Evolutionary conservation across 805 yeast genomes (phyloP).

Genomic region (Hanseniaspora singularis): DNA sequence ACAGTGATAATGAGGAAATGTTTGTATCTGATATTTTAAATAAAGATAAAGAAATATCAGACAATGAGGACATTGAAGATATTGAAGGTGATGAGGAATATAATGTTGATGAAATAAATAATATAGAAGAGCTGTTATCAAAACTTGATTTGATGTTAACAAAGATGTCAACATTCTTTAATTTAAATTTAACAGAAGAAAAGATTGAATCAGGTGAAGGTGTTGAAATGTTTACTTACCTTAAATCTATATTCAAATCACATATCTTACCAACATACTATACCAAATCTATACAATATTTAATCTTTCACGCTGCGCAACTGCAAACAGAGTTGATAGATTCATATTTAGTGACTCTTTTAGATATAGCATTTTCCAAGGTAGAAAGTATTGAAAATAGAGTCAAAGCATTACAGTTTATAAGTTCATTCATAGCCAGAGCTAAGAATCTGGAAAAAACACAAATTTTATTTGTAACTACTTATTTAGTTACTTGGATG

Average conservation of each 20-base stretch:
- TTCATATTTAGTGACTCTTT: slow-evolving; percentile 65
- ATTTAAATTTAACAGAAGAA: slow-evolving; percentile 38
- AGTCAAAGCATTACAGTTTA: slow-evolving; percentile 81
- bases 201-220: slow-evolving; percentile 51
- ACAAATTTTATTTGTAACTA: slow-evolving; percentile 72
- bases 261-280: slow-evolving; percentile 85
- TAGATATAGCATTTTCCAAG: slow-evolving; percentile 70
- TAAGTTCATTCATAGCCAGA: slow-evolving; percentile 81
- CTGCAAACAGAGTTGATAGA: slow-evolving; percentile 73
- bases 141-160: slow-evolving; percentile 65
- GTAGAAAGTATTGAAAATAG: slow-evolving; percentile 60
- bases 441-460: slow-evolving; percentile 58
- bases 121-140: slow-evolving; percentile 41
- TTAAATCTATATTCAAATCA: slow-evolving; percentile 64
- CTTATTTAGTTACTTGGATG: slow-evolving; percentile 74
- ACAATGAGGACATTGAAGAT: slow-evolving; percentile 22
- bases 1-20: slow-evolving; percentile 22
- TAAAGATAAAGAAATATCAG: background rate
- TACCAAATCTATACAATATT: slow-evolving; percentile 76
- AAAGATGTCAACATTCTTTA: slow-evolving; percentile 42
- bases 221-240: slow-evolving; percentile 54
- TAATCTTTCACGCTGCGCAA: slow-evolving; percentile 71
- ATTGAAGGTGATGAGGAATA: slow-evolving; percentile 37
- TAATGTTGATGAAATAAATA: slow-evolving; percentile 35
- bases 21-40: slow-evolving; percentile 1